Percentiles rank a stretch among this genome's conserved stretches.
Evolutionary conservation across 163 green algal genomes (phyloP).

Genomic region (Volvox carteri): DNA sequence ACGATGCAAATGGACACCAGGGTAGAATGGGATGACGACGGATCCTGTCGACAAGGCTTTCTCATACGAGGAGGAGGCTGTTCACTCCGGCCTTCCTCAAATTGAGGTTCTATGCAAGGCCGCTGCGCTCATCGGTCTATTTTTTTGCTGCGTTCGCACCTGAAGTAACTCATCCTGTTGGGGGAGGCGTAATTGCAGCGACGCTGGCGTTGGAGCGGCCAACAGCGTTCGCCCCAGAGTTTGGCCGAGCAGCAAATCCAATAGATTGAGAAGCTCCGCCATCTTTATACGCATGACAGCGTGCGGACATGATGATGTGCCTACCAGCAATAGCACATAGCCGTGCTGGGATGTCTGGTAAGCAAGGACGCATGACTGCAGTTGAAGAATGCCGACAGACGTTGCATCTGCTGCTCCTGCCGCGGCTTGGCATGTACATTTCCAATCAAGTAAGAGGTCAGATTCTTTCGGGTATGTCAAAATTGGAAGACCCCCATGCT

Average conservation of each 20-base stretch:
- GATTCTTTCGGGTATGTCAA: not conserved
- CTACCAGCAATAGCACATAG: constrained; percentile 10
- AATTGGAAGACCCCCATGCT: constrained; percentile 2
- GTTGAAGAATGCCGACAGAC: not conserved
- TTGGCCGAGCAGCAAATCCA: constrained; percentile 8
- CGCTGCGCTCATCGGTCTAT: too few relatives aligned
- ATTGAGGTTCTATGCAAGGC: too few relatives aligned
- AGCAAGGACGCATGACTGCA: not conserved
- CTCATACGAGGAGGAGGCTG: too few relatives aligned
- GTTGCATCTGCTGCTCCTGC: not conserved
- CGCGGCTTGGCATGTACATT: not conserved
- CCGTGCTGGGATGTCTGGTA: constrained; percentile 23
- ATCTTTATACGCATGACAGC: not conserved
- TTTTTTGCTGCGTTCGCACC: constrained; percentile 4
- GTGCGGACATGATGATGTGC: not conserved
- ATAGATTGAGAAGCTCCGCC: constrained; percentile 25
- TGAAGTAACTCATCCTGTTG: not conserved
- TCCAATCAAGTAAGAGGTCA: not conserved
- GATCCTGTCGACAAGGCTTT: too few relatives aligned
- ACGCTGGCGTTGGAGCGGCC: not conserved
- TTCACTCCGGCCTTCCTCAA: too few relatives aligned
- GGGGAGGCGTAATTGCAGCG: not conserved
- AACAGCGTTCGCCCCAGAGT: not conserved
- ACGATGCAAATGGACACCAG: too few relatives aligned
- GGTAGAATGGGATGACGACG: too few relatives aligned